These are phyloP conservation scores for Colletotrichum lini DNA, from an alignment of 2,329 filamentous ascomycete species.

Conservation along the genomic window DNA sequence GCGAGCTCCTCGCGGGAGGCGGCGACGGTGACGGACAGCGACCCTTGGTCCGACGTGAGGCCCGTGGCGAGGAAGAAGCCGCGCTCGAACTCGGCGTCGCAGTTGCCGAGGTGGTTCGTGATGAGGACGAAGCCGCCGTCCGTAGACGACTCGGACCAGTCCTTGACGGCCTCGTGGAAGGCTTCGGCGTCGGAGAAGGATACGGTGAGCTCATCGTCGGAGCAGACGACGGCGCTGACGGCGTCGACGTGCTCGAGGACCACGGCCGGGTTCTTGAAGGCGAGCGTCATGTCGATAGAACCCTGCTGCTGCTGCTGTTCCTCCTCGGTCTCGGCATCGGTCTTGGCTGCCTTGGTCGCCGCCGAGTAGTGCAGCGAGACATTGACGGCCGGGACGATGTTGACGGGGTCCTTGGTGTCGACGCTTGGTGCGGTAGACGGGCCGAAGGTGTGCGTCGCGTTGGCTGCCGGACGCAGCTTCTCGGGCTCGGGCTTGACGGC, in stretches of 20 bases:
- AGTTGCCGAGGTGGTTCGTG: conserved; percentile 59
- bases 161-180: conserved; percentile 42
- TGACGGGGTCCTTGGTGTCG: conserved; percentile 41
- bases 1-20: conserved; percentile 51
- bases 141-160: conserved; percentile 37
- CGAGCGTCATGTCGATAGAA: conserved; percentile 45
- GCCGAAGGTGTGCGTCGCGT: conserved; percentile 44
- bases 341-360: background rate
- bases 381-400: conserved; percentile 43
- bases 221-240: conserved; percentile 39
- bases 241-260: conserved; percentile 44
- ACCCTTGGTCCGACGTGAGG: conserved; percentile 47
- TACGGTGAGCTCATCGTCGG: conserved; percentile 41
- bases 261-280: conserved; percentile 44
- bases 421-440: conserved; percentile 32
- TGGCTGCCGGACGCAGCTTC: conserved; percentile 48
- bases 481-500: conserved; percentile 32
- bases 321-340: conserved; percentile 16
- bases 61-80: conserved; percentile 54
- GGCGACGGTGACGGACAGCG: conserved; percentile 50
- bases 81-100: conserved; percentile 56
- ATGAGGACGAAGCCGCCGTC: conserved; percentile 53
- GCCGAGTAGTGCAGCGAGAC: conserved; percentile 43
- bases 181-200: conserved; percentile 40
- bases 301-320: conserved; percentile 19